A percentile compares a stretch with the other conserved stretches of the same genome.
These are phyloP conservation scores for Nitzschia palea DNA, from an alignment of 108 stramenopile genomes.

Conservation along the genomic window DNA sequence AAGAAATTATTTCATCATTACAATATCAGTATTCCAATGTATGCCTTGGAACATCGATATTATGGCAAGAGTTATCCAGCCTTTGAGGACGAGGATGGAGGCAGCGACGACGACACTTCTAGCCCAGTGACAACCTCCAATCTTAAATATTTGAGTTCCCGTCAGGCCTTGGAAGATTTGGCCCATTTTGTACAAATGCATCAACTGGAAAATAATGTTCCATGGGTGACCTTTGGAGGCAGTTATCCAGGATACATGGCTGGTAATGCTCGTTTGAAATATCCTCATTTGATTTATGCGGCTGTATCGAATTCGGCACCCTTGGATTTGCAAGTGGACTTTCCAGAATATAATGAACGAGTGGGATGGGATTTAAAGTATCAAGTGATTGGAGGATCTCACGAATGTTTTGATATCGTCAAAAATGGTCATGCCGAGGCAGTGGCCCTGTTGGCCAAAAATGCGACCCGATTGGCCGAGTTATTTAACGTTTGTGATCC, in stretches of 20 bases:
- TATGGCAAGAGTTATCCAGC: constrained; percentile 80
- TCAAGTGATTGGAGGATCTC: constrained; percentile 70
- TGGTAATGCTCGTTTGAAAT: constrained; percentile 78
- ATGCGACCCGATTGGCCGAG: constrained; percentile 36
- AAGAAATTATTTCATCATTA: constrained; percentile 19
- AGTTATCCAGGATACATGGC: constrained; percentile 88
- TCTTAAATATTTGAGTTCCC: constrained; percentile 63
- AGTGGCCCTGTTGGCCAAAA: constrained; percentile 16
- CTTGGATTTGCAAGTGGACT: constrained; percentile 72
- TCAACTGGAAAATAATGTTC: constrained; percentile 13
- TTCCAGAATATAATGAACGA: constrained; percentile 74
- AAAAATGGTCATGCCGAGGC: constrained; percentile 67
- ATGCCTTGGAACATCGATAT: constrained; percentile 90
- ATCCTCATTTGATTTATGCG: constrained; percentile 78
- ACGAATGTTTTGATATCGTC: constrained; percentile 63
- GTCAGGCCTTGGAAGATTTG: constrained; percentile 86
- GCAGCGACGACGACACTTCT: background rate
- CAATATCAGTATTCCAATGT: constrained; percentile 53
- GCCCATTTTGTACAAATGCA: constrained; percentile 58
- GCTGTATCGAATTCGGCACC: constrained; percentile 88
- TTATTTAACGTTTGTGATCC: constrained; percentile 80
- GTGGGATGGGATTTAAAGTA: constrained; percentile 65
- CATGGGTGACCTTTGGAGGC: constrained; percentile 89
- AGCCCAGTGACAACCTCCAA: constrained; percentile 48
- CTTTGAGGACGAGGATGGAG: constrained; percentile 15